Percentiles rank a stretch among this genome's conserved stretches.
Evolutionary conservation across 768 basidiomycete species (phyloP).

Genomic region (Kwoniella dejecticola): DNA sequence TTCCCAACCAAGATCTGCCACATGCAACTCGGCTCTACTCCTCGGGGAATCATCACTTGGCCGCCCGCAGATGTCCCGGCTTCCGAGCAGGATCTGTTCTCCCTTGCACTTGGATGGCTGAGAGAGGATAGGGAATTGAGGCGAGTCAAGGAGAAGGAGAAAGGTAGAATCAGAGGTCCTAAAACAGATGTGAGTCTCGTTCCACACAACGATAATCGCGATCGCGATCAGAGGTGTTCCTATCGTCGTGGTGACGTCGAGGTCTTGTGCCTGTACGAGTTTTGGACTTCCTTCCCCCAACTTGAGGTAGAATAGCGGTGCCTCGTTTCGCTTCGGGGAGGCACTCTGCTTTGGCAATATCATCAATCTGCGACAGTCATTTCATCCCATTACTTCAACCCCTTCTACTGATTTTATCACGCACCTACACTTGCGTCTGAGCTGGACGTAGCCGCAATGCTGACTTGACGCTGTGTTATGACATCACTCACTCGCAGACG

Average conservation of each 20-base stretch:
- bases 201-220: no score
- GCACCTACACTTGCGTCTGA: no score
- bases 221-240: no score
- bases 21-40: constrained; percentile 77
- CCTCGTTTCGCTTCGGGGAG: no score
- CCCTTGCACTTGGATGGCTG: constrained; percentile 81
- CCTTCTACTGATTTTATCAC: no score
- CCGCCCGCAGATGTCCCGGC: constrained; percentile 56
- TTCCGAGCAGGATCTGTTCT: constrained; percentile 61
- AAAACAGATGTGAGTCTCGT: constrained; percentile 39
- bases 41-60: constrained; percentile 68
- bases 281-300: no score
- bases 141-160: constrained; percentile 60
- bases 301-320: no score
- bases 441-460: no score
- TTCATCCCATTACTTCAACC: no score
- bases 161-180: constrained; percentile 59
- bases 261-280: neutral
- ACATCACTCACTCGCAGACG: constrained; percentile 47
- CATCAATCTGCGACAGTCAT: no score
- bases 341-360: no score
- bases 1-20: constrained; percentile 94
- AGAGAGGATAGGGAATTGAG: constrained; percentile 70
- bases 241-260: no score
- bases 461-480: constrained; percentile 11